Evolutionary conservation across 768 basidiomycete genomes (phyloP), one percentile per base, ranked within the genome.

Genomic region (Trametes coccinea): DNA sequence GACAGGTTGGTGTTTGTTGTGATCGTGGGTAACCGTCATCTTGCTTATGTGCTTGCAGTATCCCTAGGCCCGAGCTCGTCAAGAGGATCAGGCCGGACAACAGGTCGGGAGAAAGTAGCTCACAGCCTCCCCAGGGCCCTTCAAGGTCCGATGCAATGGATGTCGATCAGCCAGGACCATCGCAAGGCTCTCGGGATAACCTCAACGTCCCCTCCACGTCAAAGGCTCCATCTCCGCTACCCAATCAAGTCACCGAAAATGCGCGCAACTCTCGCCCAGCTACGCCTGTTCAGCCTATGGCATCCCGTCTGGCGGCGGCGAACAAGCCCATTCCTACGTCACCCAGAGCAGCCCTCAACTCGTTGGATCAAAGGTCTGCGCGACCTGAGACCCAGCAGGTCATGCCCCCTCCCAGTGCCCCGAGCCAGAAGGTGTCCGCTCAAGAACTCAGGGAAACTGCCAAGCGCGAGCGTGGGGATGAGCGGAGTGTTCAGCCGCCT

Each of bases 361-460:
- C 54, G 0, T 9, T 48, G 5, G 64, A 65, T 33, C 46, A 43
- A 16, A 53, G 53, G 29, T 29, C 47, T n/a, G 14, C 29, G 10
- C 61, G 53, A 1, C 13, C 67, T 14, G 80, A 79, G 1, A 53
- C 69, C 33, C 71, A 69, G n/a, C 79, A 82, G 39, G 69, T 70
- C 1, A 93, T 93, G 90, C 89, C 88, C 11, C 92, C 92, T 4
- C 92, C 92, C 16, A 79, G 77, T 29, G 84, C 80, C 50, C 92
- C 92, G 2, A 93, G 91, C 67, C 89, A 92, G 67, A 92, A 90
- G 0, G 74, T 78, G 5, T 89, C 88, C 9, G 90, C 90, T 1
- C 89, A 92, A 66, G 91, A 91, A 67, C 79, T 92, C 14, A 82
- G 92, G 52, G 89, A 90, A 70, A 91, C 88, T 2, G 91, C 90